Evolutionary conservation across 2,329 filamentous ascomycete genomes (phyloP).

Genomic region (Pyricularia sp.): DNA sequence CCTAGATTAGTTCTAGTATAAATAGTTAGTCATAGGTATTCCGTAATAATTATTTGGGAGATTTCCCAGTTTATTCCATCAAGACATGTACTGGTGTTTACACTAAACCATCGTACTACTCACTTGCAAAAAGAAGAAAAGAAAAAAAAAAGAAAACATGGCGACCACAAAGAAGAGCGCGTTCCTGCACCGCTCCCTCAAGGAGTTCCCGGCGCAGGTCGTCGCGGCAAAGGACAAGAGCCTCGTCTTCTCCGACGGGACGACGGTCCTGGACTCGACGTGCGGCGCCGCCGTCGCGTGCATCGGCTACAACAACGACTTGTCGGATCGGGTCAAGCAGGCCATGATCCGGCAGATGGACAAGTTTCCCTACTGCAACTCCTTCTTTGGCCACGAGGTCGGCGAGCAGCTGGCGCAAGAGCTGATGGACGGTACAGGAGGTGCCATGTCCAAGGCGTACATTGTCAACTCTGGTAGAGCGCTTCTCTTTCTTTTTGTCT

Average conservation of each 20-base stretch:
- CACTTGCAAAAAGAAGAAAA: not conserved
- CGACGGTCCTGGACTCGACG: constrained; percentile 31
- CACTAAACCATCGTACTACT: not conserved
- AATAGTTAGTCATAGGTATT: not conserved
- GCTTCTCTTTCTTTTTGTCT: not conserved
- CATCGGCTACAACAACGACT: constrained; percentile 31
- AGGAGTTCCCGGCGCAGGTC: not conserved
- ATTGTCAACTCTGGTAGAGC: constrained; percentile 26
- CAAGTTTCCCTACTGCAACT: constrained; percentile 31
- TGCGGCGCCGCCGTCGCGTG: constrained; percentile 37
- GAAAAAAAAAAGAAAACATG: not conserved
- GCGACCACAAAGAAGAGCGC: not conserved
- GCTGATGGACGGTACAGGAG: constrained; percentile 25
- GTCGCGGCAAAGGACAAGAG: constrained; percentile 20
- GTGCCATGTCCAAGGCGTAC: constrained; percentile 27
- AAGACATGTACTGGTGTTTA: not conserved
- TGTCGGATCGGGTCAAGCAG: constrained; percentile 22
- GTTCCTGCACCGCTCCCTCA: not conserved
- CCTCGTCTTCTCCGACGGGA: constrained; percentile 29
- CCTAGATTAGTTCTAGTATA: not conserved
- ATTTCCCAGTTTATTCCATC: not conserved
- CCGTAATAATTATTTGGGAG: not conserved
- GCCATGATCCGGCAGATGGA: constrained; percentile 30
- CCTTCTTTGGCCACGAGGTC: constrained; percentile 29
- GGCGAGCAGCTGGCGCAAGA: constrained; percentile 29